Conservation (phyloP, 1,139 yeast species). For the Scheffersomyces illinoinensis region DNA sequence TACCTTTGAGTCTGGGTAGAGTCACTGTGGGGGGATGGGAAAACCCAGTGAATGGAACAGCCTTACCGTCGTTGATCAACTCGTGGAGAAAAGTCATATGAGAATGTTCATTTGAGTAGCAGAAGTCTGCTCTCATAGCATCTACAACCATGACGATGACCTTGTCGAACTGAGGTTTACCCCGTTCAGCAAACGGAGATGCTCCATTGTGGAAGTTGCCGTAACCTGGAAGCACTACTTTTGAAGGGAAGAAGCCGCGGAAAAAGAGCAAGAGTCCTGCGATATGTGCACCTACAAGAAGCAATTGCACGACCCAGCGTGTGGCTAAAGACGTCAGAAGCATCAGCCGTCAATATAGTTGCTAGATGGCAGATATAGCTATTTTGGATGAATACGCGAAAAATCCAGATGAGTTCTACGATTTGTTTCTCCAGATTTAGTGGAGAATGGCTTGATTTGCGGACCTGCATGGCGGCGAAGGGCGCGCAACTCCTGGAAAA, state of each 20-base stretch:
- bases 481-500: neutral
- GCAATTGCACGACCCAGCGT: neutral
- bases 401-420: neutral
- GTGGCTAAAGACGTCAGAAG: neutral
- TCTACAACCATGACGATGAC: constrained; percentile 85
- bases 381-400: neutral
- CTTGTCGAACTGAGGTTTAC: constrained; percentile 58
- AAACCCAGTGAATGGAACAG: constrained; percentile 85
- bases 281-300: constrained; percentile 26
- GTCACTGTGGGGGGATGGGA: constrained; percentile 90
- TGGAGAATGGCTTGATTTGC: neutral
- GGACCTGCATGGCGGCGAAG: neutral
- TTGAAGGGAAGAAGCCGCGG: constrained; percentile 87
- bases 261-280: constrained; percentile 63
- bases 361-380: neutral
- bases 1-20: constrained; percentile 74
- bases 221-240: constrained; percentile 65
- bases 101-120: constrained; percentile 62
- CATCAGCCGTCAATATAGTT: neutral
- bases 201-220: constrained; percentile 27
- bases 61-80: constrained; percentile 65
- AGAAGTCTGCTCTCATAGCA: constrained; percentile 87
- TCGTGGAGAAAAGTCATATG: constrained; percentile 65
- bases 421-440: neutral
- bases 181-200: constrained; percentile 19